These are phyloP conservation scores for Trametes coccinea DNA, from an alignment of 768 basidiomycete genomes.

Conservation along the genomic window DNA sequence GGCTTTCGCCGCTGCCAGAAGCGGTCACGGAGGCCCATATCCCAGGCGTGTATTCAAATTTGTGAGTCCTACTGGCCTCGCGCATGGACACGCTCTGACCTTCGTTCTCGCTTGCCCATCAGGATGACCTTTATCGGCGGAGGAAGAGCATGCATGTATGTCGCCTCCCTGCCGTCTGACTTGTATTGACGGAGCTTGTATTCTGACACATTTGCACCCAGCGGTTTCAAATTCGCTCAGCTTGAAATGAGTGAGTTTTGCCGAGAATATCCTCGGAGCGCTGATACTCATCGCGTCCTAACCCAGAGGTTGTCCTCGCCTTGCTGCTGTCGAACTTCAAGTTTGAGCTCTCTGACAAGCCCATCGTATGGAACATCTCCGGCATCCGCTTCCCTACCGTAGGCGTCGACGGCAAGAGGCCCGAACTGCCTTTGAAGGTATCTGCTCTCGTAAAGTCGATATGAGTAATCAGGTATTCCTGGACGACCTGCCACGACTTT, in stretches of 20 bases:
- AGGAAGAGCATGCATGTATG: constrained; percentile 33
- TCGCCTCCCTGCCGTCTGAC: not conserved
- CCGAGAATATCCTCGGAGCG: no score
- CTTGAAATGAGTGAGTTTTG: constrained; percentile 25
- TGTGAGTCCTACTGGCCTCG: constrained; percentile 10
- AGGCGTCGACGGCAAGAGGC: constrained; percentile 17
- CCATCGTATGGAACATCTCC: constrained; percentile 33
- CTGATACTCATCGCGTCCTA: not conserved
- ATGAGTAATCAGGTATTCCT: not conserved
- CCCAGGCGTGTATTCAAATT: constrained; percentile 26
- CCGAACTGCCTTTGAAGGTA: constrained; percentile 31
- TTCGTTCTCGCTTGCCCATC: not conserved
- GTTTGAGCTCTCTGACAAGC: constrained; percentile 28
- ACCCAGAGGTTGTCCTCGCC: constrained; percentile 32
- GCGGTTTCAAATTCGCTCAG: constrained; percentile 28
- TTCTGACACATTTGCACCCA: not conserved
- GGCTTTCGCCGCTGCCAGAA: constrained; percentile 34
- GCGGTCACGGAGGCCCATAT: constrained; percentile 22
- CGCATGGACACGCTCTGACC: not conserved
- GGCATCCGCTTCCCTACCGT: constrained; percentile 32
- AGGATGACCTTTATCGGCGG: constrained; percentile 37
- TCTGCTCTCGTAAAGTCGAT: not conserved
- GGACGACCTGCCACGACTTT: not conserved
- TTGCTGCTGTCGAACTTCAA: constrained; percentile 29
- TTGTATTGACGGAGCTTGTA: not conserved